A percentile compares a stretch with the other conserved stretches of the same genome.
Conservation (phyloP, 306 rosid genomes). For the Acmispon strigosus region DNA sequence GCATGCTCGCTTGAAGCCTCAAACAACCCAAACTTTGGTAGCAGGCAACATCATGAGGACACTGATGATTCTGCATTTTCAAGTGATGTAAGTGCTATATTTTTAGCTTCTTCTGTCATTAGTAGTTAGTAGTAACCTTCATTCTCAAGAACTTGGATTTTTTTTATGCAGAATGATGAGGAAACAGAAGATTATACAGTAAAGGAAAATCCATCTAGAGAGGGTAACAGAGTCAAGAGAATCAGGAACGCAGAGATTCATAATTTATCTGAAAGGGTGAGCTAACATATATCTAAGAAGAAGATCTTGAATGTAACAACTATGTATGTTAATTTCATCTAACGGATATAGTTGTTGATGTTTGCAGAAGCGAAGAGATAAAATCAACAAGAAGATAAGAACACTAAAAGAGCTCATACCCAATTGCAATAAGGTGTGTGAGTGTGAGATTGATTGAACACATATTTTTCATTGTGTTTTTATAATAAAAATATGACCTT, state of each 20-base stretch:
- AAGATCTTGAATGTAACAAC: background rate
- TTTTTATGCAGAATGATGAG: conserved; percentile 36
- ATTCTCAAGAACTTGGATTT: conserved; percentile 2
- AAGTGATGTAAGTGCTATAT: conserved; percentile 31
- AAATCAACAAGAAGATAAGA: conserved; percentile 44
- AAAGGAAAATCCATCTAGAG: background rate
- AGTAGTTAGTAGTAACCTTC: background rate
- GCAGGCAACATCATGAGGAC: conserved; percentile 27
- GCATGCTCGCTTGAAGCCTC: conserved; percentile 48
- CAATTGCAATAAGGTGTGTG: conserved; percentile 44
- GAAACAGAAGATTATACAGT: conserved; percentile 16
- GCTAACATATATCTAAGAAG: background rate
- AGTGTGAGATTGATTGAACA: background rate
- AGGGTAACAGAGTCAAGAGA: conserved; percentile 27
- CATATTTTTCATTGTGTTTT: background rate
- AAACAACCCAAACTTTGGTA: conserved; percentile 18
- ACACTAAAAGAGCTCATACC: conserved; percentile 48
- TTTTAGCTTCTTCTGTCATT: background rate
- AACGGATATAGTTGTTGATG: background rate
- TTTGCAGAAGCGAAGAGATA: conserved; percentile 48
- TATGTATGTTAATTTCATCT: background rate
- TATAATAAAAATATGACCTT: background rate
- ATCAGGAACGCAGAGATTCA: conserved; percentile 19
- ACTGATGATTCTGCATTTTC: conserved; percentile 27
- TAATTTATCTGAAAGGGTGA: conserved; percentile 44